Evolutionary conservation across 345 rosid genomes (phyloP), one percentile per base, ranked within the genome.

Genomic region (Sisymbrium altissimum): DNA sequence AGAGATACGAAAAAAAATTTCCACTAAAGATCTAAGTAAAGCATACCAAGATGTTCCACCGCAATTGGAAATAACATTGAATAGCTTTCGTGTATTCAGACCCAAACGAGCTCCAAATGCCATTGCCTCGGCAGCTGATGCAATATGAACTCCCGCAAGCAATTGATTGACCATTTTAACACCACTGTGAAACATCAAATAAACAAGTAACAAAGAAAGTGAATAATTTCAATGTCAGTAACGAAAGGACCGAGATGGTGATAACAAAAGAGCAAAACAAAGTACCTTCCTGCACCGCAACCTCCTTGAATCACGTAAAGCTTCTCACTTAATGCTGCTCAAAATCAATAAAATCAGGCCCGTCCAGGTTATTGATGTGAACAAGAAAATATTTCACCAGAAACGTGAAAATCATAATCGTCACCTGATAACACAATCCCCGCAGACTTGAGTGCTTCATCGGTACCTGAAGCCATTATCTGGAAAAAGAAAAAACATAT

Each of bases 111-210:
- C 92, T 71, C 96, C 98, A 69, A 91, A 86, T 53, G 98, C 98
- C 87, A 94, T 89, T 64, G 96, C 98, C 83, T 94, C 98, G 14
- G 98, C 98, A 69, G 96, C 84, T 72, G 95, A 81, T 77, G 97
- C 98, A 68, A 94, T 94, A 79, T 94, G 98, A 75, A 91, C 92
- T 78, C 98, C 98, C 65, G 98, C 98, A 80, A 94, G 98, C 80
- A 94, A 77, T 78, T 94, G 98, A 80, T 94, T 94, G 76, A 86
- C 88, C 98, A 91, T 94, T 78, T 93, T 94, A 60, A 91, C 86
- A 27, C 88, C 91, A 80, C 98, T 94, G 63, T 46, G 60, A 18
- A 68, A 75, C 50, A 71, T 41, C 21, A 44, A 71, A 10, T 68
- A 9, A 69, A 73, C 61, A 71, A 23, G 72, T 56, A 56, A 64